Evolutionary conservation across 2,329 filamentous ascomycete genomes (phyloP), one percentile per base, ranked within the genome.

Genomic region (Exophiala lecanii-corni): DNA sequence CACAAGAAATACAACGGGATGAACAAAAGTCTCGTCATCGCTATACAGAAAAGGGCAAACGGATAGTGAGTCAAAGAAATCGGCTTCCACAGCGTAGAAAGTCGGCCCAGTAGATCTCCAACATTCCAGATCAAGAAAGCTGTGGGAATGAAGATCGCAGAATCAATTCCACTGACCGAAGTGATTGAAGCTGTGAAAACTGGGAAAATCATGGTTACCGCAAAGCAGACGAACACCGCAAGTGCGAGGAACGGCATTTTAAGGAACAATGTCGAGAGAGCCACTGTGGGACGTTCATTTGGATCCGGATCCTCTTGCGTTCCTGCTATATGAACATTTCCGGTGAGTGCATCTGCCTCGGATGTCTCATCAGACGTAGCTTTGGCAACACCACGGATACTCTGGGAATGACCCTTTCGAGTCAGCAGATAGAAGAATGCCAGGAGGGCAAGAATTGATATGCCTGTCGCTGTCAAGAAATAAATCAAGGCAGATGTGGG

Each of bases 41-140:
- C 70, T 2, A 89, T 62, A 13, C 74, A 59, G 58, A 95, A 87
- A 6, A 96, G 69, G 1, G 79, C 55, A 3, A 71, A 68, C 1
- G 89, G 89, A 12, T 76, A 74, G 37, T 78, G 72, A 0, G 75
- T 75, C 6, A 88, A 66, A 1, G 65, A 62, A 51, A 83, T 56
- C 60, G 70, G 41, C 60, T 82, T 63, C 65, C 75, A 51, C 61
- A 76, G 69, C 1, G 88, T 83, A 1, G 78, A 62, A 15, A 94
- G 67, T 6, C 92, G 79, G 4, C 92, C 92, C 10, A 78, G 50
- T 5, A 97, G 70, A 61, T 97, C 92, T 32, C 92, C 92, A 2
- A 83, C 62, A 60, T 97, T 98, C 92, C 92, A 98, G 60, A 92
- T 79, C 47, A 97, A 78, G 65, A 97, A 94, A 3, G 78, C 88